A percentile compares a stretch with the other conserved stretches of the same genome.
Evolutionary conservation across 2,329 filamentous ascomycete genomes (phyloP).

Genomic region (Claviceps monticola): DNA sequence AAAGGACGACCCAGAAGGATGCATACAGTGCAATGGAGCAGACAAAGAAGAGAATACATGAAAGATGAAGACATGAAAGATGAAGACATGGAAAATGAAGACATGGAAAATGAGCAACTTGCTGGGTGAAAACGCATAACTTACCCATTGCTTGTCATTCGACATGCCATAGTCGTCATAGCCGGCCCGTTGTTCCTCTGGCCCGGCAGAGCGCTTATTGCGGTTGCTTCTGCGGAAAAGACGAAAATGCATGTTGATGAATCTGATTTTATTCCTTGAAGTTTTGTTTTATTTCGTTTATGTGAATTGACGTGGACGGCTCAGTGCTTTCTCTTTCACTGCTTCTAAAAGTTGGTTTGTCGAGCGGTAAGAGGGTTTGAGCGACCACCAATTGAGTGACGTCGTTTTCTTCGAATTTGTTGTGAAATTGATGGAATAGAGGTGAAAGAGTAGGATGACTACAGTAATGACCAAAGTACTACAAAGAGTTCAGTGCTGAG

Average conservation of each 20-base stretch:
- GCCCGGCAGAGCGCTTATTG: neutral
- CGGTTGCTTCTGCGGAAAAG: neutral
- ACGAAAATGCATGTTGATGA: neutral
- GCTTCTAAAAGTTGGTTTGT: too few species aligned
- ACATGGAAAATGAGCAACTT: neutral
- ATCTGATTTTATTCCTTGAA: neutral
- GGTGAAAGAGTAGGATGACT: too few species aligned
- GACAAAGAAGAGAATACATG: neutral
- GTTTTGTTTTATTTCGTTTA: neutral
- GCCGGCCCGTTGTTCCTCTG: constrained; percentile 10
- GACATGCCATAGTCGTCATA: neutral
- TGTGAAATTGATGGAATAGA: too few species aligned
- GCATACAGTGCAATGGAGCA: too few species aligned
- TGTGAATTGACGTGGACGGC: too few species aligned
- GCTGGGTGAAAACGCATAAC: constrained; percentile 9
- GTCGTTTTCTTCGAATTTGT: too few species aligned
- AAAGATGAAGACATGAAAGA: neutral
- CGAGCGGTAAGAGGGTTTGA: too few species aligned
- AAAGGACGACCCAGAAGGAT: too few species aligned
- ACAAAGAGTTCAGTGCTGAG: too few species aligned
- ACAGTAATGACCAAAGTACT: too few species aligned
- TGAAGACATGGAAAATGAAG: neutral
- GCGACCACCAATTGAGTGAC: too few species aligned
- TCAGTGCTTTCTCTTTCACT: too few species aligned
- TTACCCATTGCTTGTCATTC: constrained; percentile 37